Evolutionary conservation across 129 eudicot species (phyloP), one percentile per base, ranked within the genome.

Genomic region (Oenanthe sinensis): DNA sequence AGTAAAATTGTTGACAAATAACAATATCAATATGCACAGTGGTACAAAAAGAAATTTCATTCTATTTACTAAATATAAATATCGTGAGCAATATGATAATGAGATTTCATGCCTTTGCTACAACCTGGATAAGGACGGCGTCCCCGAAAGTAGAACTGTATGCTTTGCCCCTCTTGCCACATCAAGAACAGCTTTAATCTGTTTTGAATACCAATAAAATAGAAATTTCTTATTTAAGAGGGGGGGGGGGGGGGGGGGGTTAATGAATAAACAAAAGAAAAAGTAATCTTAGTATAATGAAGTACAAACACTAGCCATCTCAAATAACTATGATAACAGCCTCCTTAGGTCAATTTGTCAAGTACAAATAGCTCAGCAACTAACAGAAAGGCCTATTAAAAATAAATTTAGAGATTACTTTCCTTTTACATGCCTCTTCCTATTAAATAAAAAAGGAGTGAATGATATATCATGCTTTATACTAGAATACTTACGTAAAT

Each of bases 51-150:
- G n/a, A 39, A n/a, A 39, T 39, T 70, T 17, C 22, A 70, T 70
- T 70, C 4, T 16, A 37, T 36, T 16, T 8, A 68, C 73, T 68
- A 68, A 33, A 68, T 68, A 68, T 68, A 33, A 33, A 8, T 68
- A 30, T 11, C 11, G 8, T 11, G 40, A 36, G 6, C 37, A 19
- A 1, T 33, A 37, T 65, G 22, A 9, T 19, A 15, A 62, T 37
- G 33, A 10, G 36, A 74, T 67, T 24, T 24, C 30, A 63, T 8
- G 81, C 46, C 43, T 75, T 26, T 77, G 84, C 81, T 84, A 76
- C 90, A 90, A 96, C 99, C 99, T 96, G 85, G 97, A 92, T 82
- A 96, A 81, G 81, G 97, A 96, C 54, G 99, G 99, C 65, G 99
- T 96, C 82, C 99, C 97, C 11, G 99, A 90, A 37, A 96, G 86